phyloP scores from a whole-genome alignment of 1,284 basidiomycete species.

The Entoloma clypeatum region DNA sequence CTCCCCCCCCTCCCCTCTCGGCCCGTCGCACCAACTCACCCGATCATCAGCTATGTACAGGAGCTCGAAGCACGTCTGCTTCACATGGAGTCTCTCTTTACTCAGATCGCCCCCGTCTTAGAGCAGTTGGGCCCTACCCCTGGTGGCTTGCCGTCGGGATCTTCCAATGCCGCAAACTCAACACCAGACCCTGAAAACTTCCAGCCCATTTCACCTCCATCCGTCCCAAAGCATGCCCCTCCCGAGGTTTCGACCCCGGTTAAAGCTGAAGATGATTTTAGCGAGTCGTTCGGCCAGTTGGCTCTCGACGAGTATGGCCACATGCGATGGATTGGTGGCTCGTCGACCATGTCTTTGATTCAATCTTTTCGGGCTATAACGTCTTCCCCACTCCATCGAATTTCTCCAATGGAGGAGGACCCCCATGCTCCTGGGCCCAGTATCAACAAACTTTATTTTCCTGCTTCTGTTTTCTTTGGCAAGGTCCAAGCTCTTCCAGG shows the following conservation, averaged over 20 bases:
- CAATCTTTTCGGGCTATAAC: conserved; percentile 81
- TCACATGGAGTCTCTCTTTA: conserved; percentile 79
- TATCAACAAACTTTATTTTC: conserved; percentile 83
- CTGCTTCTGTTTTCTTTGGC: conserved; percentile 83
- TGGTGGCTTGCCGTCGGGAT: conserved; percentile 34
- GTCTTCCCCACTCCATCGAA: conserved; percentile 67
- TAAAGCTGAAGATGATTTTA: conserved; percentile 69
- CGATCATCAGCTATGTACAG: conserved; percentile 68
- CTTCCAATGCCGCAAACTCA: conserved; percentile 37
- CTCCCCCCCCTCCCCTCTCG: conserved; percentile 18
- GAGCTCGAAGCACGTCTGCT: conserved; percentile 79
- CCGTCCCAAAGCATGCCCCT: conserved; percentile 36
- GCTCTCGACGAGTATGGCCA: conserved; percentile 87
- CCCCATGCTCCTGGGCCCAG: conserved; percentile 69
- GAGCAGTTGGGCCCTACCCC: conserved; percentile 59
- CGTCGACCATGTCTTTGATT: conserved; percentile 86
- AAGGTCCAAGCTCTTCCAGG: conserved; percentile 79
- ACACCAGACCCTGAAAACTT: conserved; percentile 23
- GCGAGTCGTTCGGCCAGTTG: conserved; percentile 80
- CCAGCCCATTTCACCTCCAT: conserved; percentile 38
- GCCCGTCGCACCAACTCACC: conserved; percentile 7
- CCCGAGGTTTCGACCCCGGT: conserved; percentile 41
- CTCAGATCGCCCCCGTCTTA: conserved; percentile 71
- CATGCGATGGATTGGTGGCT: conserved; percentile 88
- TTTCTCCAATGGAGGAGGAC: conserved; percentile 80